Conservation (phyloP, 2,329 filamentous ascomycete species). For the Penicillium paneum region DNA sequence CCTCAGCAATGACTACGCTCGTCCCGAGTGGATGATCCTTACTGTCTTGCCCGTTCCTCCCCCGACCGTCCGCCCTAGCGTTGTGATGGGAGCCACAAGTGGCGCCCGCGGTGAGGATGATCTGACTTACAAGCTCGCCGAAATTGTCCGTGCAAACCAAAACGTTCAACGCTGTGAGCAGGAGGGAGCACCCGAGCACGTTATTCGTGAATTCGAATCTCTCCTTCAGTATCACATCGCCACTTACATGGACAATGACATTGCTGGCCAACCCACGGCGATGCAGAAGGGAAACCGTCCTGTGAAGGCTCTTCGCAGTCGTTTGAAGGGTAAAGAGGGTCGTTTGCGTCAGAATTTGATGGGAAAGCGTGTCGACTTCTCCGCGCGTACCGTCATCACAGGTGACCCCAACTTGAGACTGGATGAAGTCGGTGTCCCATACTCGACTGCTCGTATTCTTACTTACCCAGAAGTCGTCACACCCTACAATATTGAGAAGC, state of each 20-base stretch:
- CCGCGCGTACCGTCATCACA: slow-evolving; percentile 98
- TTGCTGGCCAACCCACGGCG: slow-evolving; percentile 89
- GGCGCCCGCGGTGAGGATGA: slow-evolving; percentile 97
- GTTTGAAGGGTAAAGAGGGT: slow-evolving; percentile 98
- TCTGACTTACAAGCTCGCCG: slow-evolving; percentile 97
- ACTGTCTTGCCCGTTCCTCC: slow-evolving; percentile 93
- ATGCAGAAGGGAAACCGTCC: slow-evolving; percentile 96
- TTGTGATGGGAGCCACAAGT: slow-evolving; percentile 90
- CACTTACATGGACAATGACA: slow-evolving; percentile 99
- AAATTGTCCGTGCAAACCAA: slow-evolving; percentile 96
- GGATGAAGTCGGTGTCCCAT: slow-evolving; percentile 94
- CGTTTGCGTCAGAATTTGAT: slow-evolving; percentile 97
- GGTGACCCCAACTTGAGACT: slow-evolving; percentile 95
- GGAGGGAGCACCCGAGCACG: slow-evolving; percentile 87
- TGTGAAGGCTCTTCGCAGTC: slow-evolving; percentile 92
- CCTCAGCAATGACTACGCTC: slow-evolving; percentile 88
- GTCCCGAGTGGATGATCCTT: slow-evolving; percentile 97
- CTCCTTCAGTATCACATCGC: slow-evolving; percentile 96
- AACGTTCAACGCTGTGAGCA: slow-evolving; percentile 89
- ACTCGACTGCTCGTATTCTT: slow-evolving; percentile 85
- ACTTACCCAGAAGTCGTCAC: slow-evolving; percentile 98
- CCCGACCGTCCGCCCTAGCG: slow-evolving; percentile 91
- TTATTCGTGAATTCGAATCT: slow-evolving; percentile 84
- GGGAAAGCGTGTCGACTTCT: slow-evolving; percentile 99
- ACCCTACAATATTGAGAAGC: slow-evolving; percentile 92